Evolutionary conservation across 768 basidiomycete species (phyloP).

Genomic region (Tulasnella sp.): DNA sequence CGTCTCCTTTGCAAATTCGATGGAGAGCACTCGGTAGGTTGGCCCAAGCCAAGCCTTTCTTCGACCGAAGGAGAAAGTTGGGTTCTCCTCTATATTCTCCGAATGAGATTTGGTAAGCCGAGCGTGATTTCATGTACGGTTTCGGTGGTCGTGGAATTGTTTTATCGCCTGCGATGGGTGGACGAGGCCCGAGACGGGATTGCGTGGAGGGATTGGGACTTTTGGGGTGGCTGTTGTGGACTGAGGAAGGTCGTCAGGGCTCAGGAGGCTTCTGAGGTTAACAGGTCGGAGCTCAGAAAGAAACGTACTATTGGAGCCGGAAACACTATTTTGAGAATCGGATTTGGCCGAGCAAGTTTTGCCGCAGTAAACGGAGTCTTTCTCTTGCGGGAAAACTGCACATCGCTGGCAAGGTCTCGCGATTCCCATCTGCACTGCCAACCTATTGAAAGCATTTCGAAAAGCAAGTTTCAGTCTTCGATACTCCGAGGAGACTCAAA

Average conservation of each 20-base stretch:
- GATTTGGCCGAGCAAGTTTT: slow-evolving; percentile 7
- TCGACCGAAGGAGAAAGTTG: slow-evolving; percentile 17
- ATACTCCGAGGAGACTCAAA: too few species aligned
- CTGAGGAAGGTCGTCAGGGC: background rate
- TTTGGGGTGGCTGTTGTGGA: background rate
- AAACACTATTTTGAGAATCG: background rate
- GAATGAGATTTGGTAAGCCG: slow-evolving; percentile 13
- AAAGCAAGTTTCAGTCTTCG: background rate
- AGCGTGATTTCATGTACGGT: slow-evolving; percentile 13
- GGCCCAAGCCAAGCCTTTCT: slow-evolving; percentile 11
- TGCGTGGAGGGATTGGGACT: background rate
- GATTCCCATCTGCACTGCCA: slow-evolving; percentile 15
- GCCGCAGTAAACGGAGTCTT: slow-evolving; percentile 13
- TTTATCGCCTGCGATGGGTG: slow-evolving; percentile 3
- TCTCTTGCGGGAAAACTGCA: slow-evolving; percentile 2
- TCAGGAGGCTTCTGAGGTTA: background rate
- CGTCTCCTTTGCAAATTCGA: background rate
- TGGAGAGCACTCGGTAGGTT: slow-evolving; percentile 15
- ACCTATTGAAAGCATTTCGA: background rate
- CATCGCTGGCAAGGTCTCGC: slow-evolving; percentile 14
- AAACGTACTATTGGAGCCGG: background rate
- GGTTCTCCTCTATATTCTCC: slow-evolving; percentile 11
- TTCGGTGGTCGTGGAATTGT: slow-evolving; percentile 7
- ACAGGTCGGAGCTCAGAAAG: background rate
- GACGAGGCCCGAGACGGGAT: background rate